phyloP scores from a whole-genome alignment of 2,329 filamentous ascomycete species.

The Knoxdaviesia capensis region DNA sequence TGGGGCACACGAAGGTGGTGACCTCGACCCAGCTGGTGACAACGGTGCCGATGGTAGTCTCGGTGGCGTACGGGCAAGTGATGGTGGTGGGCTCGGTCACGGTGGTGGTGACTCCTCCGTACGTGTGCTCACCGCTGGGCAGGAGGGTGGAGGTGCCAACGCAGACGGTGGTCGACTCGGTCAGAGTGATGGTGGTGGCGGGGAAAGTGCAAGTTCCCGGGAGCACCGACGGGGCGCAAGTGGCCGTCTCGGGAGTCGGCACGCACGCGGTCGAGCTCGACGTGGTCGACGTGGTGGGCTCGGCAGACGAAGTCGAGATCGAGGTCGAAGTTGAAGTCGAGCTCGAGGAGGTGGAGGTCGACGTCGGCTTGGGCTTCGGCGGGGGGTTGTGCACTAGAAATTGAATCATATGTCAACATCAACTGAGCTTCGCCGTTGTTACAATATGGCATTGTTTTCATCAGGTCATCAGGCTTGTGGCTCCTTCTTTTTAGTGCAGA shows the following conservation, averaged over 20 bases:
- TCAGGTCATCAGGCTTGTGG: no score
- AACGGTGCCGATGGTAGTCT: conserved; percentile 30
- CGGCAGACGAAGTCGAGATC: not conserved
- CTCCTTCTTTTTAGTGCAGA: no score
- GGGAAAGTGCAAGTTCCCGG: conserved; percentile 60
- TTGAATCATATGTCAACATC: not conserved
- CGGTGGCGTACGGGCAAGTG: conserved; percentile 48
- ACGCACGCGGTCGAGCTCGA: conserved; percentile 15
- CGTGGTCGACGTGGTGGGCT: conserved; percentile 7
- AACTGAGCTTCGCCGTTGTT: no score
- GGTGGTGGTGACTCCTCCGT: conserved; percentile 53
- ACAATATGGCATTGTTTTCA: no score
- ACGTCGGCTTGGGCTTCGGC: not conserved
- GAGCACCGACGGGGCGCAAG: conserved; percentile 26
- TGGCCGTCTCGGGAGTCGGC: conserved; percentile 30
- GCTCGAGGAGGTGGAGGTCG: not conserved
- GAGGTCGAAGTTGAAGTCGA: not conserved
- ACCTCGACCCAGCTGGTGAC: conserved; percentile 47
- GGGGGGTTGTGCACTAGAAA: conserved; percentile 7
- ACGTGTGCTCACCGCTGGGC: conserved; percentile 43
- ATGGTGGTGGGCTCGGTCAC: conserved; percentile 47
- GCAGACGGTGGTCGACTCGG: conserved; percentile 45
- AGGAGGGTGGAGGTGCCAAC: conserved; percentile 40
- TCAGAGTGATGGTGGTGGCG: conserved; percentile 49
- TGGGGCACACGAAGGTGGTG: conserved; percentile 56